Conservation (phyloP, 2,329 filamentous ascomycete genomes). For the Apiospora arundinis region DNA sequence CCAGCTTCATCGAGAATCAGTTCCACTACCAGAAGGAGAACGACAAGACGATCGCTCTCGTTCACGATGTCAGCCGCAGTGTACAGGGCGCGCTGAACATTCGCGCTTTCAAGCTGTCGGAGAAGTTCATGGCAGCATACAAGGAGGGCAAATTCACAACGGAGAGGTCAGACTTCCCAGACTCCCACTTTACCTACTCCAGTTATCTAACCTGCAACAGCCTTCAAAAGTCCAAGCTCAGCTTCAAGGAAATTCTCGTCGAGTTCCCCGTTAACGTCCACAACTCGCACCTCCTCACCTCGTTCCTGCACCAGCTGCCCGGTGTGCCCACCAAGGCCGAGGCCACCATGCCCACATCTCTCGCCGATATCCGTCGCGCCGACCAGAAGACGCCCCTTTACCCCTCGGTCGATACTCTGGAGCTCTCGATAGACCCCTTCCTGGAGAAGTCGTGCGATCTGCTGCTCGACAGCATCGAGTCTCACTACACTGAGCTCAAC, state of each 20-base stretch:
- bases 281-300: slow-evolving; percentile 96
- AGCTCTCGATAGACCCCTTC: slow-evolving; percentile 95
- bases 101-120: slow-evolving; percentile 89
- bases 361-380: slow-evolving; percentile 77
- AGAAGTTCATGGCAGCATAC: slow-evolving; percentile 85
- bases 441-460: slow-evolving; percentile 98
- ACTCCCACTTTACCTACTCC: not conserved
- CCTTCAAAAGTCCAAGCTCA: slow-evolving; percentile 91
- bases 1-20: slow-evolving; percentile 97
- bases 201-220: slow-evolving; percentile 52
- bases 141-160: slow-evolving; percentile 98
- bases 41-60: slow-evolving; percentile 83
- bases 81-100: slow-evolving; percentile 90
- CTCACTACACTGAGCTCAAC: slow-evolving; percentile 98
- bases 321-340: slow-evolving; percentile 68
- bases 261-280: slow-evolving; percentile 90
- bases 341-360: slow-evolving; percentile 77
- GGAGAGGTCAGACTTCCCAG: slow-evolving; percentile 74
- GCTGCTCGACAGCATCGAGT: slow-evolving; percentile 94
- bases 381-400: slow-evolving; percentile 70
- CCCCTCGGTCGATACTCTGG: slow-evolving; percentile 88
- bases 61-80: slow-evolving; percentile 95
- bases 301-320: slow-evolving; percentile 92
- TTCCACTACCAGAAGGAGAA: slow-evolving; percentile 97
- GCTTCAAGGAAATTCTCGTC: slow-evolving; percentile 90